Base-by-base conservation (phyloP, 495 filamentous ascomycete genomes). In the Aspergillus cristatus region DNA sequence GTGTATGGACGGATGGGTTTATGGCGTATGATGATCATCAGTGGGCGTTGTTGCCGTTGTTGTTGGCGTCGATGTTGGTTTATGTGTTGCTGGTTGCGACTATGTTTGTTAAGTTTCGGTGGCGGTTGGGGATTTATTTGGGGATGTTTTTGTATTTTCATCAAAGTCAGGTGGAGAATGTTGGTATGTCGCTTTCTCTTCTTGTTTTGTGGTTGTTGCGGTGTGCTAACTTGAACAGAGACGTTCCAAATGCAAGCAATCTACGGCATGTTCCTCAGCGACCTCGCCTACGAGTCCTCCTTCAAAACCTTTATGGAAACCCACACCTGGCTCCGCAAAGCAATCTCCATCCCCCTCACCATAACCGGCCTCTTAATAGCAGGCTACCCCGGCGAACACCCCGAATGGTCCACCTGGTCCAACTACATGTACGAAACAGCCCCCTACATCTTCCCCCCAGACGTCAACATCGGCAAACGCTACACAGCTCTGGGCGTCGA, bases 1-100 rank as follows among this genome's bases (percentile, higher is more conserved):
- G 57, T 14, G 74, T 70, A 1, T 82, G 78, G 78, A 72, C 73
- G 7, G 66, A 55, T n/a, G 68, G 67, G 3, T 68, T 60, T 40
- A 78, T 76, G 53, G 55, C 61, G 13, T 83, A 79, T 44, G 79
- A 81, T 45, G 71, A 69, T 18, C 75, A 81, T 33, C 76, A 80
- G 47, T 83, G 79, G 79, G 78, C 79, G 3, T 45, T 83, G 25
- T 52, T 77, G n/a, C 78, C 74, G 2, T 48, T 83, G 31, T 54
- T 83, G 20, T 68, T 71, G 46, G 74, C 75, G 3, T 75, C 72
- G 14, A 77, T 81, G 70, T 50, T 75, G 37, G 70, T 81, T 2
- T 83, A 78, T 40, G 57, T 71, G 10, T 60, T 75, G 28, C 53
- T 78, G 3, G 55, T 72, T 13, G 72, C 72, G 2, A 75, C 71